Percentiles rank a stretch among this genome's conserved stretches.
Conservation (phyloP, 805 yeast genomes). For the Blastobotrys peoriensis region DNA sequence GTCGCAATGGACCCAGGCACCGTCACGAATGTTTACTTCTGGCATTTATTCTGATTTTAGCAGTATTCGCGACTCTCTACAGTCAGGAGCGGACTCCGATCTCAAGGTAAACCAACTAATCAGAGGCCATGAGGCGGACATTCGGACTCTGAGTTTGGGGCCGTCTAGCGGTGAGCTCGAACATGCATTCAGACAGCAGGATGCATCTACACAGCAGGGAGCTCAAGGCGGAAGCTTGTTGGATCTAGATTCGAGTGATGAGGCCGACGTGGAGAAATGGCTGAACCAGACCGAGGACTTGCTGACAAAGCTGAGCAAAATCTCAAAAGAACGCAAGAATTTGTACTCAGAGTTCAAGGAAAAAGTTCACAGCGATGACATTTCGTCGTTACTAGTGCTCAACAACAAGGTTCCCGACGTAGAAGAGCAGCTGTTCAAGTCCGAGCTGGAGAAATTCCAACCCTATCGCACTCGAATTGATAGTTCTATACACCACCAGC, state of each 20-base stretch:
- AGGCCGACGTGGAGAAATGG: slow-evolving; percentile 30
- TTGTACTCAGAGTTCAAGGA: slow-evolving; percentile 61
- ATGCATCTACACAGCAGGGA: slow-evolving; percentile 6
- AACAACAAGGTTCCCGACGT: slow-evolving; percentile 53
- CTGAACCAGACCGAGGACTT: slow-evolving; percentile 50
- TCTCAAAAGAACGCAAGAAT: slow-evolving; percentile 58
- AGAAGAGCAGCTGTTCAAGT: slow-evolving; percentile 54
- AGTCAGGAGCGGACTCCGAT: slow-evolving; percentile 39
- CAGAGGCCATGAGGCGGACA: slow-evolving; percentile 37
- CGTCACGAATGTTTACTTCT: slow-evolving; percentile 26
- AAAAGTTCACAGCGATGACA: slow-evolving; percentile 74
- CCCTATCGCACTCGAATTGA: slow-evolving; percentile 62
- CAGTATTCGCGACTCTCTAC: slow-evolving; percentile 30
- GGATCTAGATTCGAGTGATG: slow-evolving; percentile 56
- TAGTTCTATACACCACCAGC: slow-evolving; percentile 62
- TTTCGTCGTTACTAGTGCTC: slow-evolving; percentile 64
- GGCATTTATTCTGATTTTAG: slow-evolving; percentile 25
- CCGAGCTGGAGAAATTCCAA: slow-evolving; percentile 71
- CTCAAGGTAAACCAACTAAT: slow-evolving; percentile 53
- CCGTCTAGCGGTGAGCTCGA: slow-evolving; percentile 37
- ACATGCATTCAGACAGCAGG: slow-evolving; percentile 23
- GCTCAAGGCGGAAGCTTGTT: slow-evolving; percentile 33
- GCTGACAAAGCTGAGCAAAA: slow-evolving; percentile 52
- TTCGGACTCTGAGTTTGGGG: slow-evolving; percentile 42
- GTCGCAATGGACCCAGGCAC: slow-evolving; percentile 36